phyloP scores from a whole-genome alignment of 208 protist genomes.

The Trypanosoma theileri region DNA sequence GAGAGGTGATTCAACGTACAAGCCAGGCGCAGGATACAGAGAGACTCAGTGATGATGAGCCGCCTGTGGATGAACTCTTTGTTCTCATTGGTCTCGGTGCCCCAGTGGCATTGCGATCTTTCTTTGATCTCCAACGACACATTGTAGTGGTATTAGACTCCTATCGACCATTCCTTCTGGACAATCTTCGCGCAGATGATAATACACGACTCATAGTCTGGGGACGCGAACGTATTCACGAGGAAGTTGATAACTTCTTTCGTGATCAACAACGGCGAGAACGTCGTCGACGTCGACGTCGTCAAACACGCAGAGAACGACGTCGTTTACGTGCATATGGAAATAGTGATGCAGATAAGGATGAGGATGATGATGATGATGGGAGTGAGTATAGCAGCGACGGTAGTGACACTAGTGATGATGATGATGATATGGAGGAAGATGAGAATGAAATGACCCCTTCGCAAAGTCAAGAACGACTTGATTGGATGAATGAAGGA shows the following conservation, averaged over 20 bases:
- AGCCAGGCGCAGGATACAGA: slow-evolving; percentile 65
- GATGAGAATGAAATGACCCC: slow-evolving; percentile 36
- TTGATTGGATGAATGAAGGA: slow-evolving; percentile 55
- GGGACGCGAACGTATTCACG: slow-evolving; percentile 53
- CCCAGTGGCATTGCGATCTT: slow-evolving; percentile 43
- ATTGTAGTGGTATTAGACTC: slow-evolving; percentile 81
- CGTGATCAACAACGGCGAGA: slow-evolving; percentile 26
- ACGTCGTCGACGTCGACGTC: slow-evolving; percentile 7
- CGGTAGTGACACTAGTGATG: slow-evolving; percentile 20
- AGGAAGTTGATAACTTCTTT: slow-evolving; percentile 80
- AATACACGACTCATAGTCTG: slow-evolving; percentile 58
- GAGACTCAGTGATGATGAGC: slow-evolving; percentile 19
- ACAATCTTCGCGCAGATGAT: slow-evolving; percentile 62
- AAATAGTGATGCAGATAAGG: slow-evolving; percentile 9
- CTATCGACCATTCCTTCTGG: slow-evolving; percentile 72
- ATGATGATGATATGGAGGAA: slow-evolving; percentile 35
- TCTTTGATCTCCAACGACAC: slow-evolving; percentile 71
- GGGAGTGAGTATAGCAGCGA: slow-evolving; percentile 15
- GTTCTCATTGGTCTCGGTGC: slow-evolving; percentile 79
- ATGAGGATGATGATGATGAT: slow-evolving; percentile 27
- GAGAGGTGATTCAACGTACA: slow-evolving; percentile 44
- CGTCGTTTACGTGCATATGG: slow-evolving; percentile 15
- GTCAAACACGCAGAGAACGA: slow-evolving; percentile 17
- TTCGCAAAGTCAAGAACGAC: slow-evolving; percentile 47
- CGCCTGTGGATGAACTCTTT: slow-evolving; percentile 64